A percentile compares a stretch with the other conserved stretches of the same genome.
Conservation (phyloP, 192 early-diverging fungal species). For the Phycomyces blakesleeanus region DNA sequence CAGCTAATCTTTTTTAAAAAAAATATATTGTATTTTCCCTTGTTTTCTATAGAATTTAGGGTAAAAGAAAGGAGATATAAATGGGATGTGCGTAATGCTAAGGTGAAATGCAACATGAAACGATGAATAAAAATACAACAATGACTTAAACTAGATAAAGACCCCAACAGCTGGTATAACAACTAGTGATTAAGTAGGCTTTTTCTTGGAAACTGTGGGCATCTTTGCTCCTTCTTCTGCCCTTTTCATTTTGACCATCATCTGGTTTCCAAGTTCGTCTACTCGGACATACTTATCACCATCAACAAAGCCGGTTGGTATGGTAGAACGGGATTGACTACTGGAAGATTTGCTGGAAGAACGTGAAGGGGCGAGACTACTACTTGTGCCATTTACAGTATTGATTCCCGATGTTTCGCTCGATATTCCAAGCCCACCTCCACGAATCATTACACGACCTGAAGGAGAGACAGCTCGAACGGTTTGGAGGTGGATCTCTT, state of each 20-base stretch:
- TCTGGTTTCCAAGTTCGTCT: constrained; percentile 29
- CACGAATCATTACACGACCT: constrained; percentile 19
- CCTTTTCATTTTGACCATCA: constrained; percentile 32
- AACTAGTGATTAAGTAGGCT: not conserved
- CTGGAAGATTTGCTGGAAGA: constrained; percentile 20
- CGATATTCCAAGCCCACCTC: constrained; percentile 10
- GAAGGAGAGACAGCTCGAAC: constrained; percentile 22
- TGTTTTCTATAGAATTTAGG: too few species aligned
- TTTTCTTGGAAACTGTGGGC: constrained; percentile 18
- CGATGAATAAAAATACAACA: too few species aligned
- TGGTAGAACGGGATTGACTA: constrained; percentile 11
- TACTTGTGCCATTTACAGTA: not conserved
- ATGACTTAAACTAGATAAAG: too few species aligned
- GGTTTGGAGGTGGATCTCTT: constrained; percentile 15
- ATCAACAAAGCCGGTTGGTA: constrained; percentile 24
- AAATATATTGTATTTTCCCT: too few species aligned
- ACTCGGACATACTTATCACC: constrained; percentile 31
- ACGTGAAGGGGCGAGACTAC: constrained; percentile 3
- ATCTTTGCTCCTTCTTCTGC: constrained; percentile 23
- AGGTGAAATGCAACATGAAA: too few species aligned
- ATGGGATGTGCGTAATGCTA: too few species aligned
- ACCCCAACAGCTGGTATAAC: too few species aligned
- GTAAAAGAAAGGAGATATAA: too few species aligned
- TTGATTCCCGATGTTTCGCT: not conserved
- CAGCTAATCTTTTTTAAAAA: too few species aligned